Evolutionary conservation across 75 land plant species (phyloP).

Genomic region (Pinus albicaulis): DNA sequence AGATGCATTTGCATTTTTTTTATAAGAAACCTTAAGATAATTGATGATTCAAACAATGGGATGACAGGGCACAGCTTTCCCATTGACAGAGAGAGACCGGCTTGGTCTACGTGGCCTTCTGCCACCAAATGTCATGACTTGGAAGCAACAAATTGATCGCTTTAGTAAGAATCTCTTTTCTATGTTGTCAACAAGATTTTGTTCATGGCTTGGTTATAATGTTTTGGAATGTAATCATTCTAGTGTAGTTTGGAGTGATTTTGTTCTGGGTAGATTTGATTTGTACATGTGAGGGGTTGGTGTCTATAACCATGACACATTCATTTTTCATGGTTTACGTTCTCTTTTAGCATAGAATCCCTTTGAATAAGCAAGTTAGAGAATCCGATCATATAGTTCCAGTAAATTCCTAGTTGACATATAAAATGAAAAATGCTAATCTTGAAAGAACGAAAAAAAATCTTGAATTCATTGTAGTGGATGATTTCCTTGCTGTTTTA

Average conservation of each 20-base stretch:
- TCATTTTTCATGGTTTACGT: not conserved
- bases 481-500: not conserved
- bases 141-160: constrained; percentile 89
- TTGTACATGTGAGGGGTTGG: not conserved
- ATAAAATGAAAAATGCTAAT: not conserved
- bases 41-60: not conserved
- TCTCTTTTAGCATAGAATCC: not conserved
- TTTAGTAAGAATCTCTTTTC: constrained; percentile 63
- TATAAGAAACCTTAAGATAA: not conserved
- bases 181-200: not conserved
- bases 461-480: not conserved
- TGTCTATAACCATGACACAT: not conserved
- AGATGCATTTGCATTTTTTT: not conserved
- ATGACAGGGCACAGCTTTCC: constrained; percentile 86
- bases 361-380: no score
- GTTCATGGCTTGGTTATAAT: not conserved
- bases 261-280: not conserved
- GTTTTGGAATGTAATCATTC: not conserved
- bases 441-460: not conserved
- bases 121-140: constrained; percentile 87
- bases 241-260: not conserved
- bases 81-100: constrained; percentile 90
- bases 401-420: no score
- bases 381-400: no score
- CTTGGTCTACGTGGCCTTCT: constrained; percentile 94